phyloP scores from a whole-genome alignment of 805 yeast species.

The Spencermartinsiella europaea region DNA sequence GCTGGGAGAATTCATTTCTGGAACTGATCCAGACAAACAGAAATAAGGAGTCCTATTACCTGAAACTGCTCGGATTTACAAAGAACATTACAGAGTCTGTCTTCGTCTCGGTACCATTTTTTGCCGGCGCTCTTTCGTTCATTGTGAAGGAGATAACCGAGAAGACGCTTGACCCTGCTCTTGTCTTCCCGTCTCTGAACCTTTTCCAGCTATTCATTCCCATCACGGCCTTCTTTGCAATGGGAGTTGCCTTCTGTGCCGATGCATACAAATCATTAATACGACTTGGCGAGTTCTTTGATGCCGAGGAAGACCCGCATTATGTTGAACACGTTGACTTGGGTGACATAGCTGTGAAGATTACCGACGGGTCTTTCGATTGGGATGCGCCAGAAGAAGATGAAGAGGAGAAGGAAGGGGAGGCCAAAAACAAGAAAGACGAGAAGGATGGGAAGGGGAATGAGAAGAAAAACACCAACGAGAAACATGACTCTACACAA shows the following conservation, averaged over 20 bases:
- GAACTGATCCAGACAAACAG: slow-evolving; percentile 48
- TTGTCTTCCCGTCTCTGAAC: slow-evolving; percentile 64
- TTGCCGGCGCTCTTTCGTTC: slow-evolving; percentile 62
- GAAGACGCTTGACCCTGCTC: slow-evolving; percentile 45
- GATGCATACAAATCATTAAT: slow-evolving; percentile 87
- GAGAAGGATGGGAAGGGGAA: slow-evolving; percentile 9
- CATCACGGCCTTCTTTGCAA: slow-evolving; percentile 51
- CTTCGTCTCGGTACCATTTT: slow-evolving; percentile 59
- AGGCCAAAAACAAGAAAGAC: slow-evolving; percentile 4
- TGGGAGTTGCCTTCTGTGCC: slow-evolving; percentile 75
- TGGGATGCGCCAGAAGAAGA: slow-evolving; percentile 46
- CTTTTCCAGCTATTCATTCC: slow-evolving; percentile 66
- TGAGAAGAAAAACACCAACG: slow-evolving; percentile 34
- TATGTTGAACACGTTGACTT: slow-evolving; percentile 25
- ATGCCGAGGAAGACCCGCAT: slow-evolving; percentile 37
- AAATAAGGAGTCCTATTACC: slow-evolving; percentile 50
- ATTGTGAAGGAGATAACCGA: slow-evolving; percentile 42
- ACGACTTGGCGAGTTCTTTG: slow-evolving; percentile 73
- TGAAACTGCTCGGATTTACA: slow-evolving; percentile 57
- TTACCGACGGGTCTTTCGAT: slow-evolving; percentile 51
- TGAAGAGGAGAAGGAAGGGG: slow-evolving; percentile 13
- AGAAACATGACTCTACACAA: too few species aligned
- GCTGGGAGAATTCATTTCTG: slow-evolving; percentile 78
- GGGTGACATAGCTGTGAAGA: slow-evolving; percentile 42
- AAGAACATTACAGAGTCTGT: slow-evolving; percentile 62